Conservation (phyloP, 345 rosid genomes). For the Citrus medica region DNA sequence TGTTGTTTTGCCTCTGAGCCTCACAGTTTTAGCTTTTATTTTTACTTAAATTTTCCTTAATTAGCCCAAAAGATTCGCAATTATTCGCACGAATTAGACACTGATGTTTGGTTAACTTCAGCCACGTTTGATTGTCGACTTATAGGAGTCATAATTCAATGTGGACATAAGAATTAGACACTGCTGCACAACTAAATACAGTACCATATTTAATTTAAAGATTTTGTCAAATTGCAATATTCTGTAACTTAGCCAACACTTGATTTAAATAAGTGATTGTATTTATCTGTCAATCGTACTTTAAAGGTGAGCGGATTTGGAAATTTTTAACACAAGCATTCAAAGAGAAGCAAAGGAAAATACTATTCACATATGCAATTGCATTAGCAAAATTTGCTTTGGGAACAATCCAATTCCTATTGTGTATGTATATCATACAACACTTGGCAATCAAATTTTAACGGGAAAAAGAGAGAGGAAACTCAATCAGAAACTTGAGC, state of each 20-base stretch:
- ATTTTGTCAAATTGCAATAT: no score
- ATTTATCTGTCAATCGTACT: no score
- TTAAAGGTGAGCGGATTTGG: no score
- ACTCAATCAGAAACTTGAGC: background rate
- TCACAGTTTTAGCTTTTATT: background rate
- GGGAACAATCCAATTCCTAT: constrained; percentile 25
- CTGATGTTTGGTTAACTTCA: no score
- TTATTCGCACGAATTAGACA: no score
- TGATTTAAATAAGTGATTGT: no score
- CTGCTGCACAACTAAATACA: no score
- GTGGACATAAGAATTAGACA: no score
- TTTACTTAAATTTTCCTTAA: background rate
- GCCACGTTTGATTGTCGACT: no score
- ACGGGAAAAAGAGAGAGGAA: background rate
- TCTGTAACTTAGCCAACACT: no score
- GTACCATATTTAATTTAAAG: no score
- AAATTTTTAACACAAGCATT: background rate
- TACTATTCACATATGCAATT: constrained; percentile 21
- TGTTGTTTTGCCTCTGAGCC: background rate
- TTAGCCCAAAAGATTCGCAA: background rate
- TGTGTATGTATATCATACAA: constrained; percentile 7
- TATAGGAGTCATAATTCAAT: no score
- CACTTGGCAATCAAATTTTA: constrained; percentile 31
- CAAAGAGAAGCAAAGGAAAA: background rate
- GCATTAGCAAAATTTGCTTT: constrained; percentile 36